Conservation (phyloP, 441 rosid genomes). For the Geranium incanum region DNA sequence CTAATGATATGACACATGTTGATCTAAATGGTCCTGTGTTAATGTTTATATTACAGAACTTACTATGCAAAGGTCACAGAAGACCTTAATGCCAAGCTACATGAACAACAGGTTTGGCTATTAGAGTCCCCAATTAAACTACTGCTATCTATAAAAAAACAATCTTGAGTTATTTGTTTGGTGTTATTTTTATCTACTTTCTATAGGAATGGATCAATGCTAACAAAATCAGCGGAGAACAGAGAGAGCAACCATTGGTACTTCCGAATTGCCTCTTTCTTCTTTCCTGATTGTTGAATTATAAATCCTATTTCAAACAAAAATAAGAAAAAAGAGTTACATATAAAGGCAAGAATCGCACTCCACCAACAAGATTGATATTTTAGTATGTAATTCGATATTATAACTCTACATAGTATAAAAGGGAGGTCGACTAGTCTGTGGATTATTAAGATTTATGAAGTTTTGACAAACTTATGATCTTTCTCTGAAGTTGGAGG, state of each 20-base stretch:
- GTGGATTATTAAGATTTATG: not conserved
- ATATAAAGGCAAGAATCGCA: too few relatives aligned
- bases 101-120: slow-evolving; percentile 50
- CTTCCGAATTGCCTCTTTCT: slow-evolving; percentile 8
- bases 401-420: too few relatives aligned
- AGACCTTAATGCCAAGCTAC: slow-evolving; percentile 40
- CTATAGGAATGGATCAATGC: slow-evolving; percentile 49
- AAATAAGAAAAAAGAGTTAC: too few relatives aligned
- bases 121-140: slow-evolving; percentile 15
- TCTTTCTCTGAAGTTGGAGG: slow-evolving; percentile 21
- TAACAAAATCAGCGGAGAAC: slow-evolving; percentile 17
- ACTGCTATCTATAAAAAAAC: not conserved
- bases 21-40: not conserved
- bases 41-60: slow-evolving; percentile 31
- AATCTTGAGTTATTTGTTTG: slow-evolving; percentile 9
- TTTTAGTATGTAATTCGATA: too few relatives aligned
- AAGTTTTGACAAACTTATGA: slow-evolving; percentile 12
- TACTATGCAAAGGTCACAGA: slow-evolving; percentile 46
- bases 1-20: slow-evolving; percentile 13
- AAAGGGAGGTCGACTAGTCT: not conserved
- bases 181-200: slow-evolving; percentile 15
- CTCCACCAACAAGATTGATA: too few relatives aligned
- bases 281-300: not conserved
- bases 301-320: too few relatives aligned
- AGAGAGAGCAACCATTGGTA: slow-evolving; percentile 36